A percentile compares a stretch with the other conserved stretches of the same genome.
phyloP scores from a whole-genome alignment of 495 filamentous ascomycete species.

The Penicillium taxi region DNA sequence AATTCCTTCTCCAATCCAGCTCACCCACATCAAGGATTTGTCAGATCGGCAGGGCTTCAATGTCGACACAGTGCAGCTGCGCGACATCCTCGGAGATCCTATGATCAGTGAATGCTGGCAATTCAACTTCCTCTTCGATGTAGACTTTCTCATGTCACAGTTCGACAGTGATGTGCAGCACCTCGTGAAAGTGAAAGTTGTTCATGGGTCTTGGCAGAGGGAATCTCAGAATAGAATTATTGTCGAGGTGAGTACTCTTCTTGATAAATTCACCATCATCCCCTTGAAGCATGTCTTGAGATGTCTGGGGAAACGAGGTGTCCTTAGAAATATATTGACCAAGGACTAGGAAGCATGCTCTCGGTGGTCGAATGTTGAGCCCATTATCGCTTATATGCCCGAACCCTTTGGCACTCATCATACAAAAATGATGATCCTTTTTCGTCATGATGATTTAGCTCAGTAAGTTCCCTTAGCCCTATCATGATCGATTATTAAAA shows the following conservation, averaged over 20 bases:
- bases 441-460: conserved; percentile 67
- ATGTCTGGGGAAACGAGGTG: too few relatives aligned
- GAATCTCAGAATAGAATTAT: conserved; percentile 54
- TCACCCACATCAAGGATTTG: conserved; percentile 64
- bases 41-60: conserved; percentile 47
- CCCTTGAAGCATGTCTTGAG: too few relatives aligned
- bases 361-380: conserved; percentile 58
- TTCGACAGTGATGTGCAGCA: conserved; percentile 64
- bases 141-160: conserved; percentile 62
- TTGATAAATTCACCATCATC: background rate
- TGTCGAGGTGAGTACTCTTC: conserved; percentile 48
- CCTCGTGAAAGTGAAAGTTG: conserved; percentile 61
- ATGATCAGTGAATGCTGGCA: conserved; percentile 82
- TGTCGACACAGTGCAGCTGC: conserved; percentile 56
- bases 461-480: conserved; percentile 38
- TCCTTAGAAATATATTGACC: too few relatives aligned
- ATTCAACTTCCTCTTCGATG: conserved; percentile 81
- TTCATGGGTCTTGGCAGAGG: conserved; percentile 83
- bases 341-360: conserved; percentile 50
- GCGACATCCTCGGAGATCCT: conserved; percentile 71
- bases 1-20: conserved; percentile 59
- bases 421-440: conserved; percentile 77
- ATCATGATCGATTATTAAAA: background rate
- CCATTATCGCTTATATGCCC: conserved; percentile 73
- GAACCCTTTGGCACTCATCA: conserved; percentile 86